A percentile compares a stretch with the other conserved stretches of the same genome.
phyloP scores from a whole-genome alignment of 2,329 filamentous ascomycete species.

The Xylariales sp. region DNA sequence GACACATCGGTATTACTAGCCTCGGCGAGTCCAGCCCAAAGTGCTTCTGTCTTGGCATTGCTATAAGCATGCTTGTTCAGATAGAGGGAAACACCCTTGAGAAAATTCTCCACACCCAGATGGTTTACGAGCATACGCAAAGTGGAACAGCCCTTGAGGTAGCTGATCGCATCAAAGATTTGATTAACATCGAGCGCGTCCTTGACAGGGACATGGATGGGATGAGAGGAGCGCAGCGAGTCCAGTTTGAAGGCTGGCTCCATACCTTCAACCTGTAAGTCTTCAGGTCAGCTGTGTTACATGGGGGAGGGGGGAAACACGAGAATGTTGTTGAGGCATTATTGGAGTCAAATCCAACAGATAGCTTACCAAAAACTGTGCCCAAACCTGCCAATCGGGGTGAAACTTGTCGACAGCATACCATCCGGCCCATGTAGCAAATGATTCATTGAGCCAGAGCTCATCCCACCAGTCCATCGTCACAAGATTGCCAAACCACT shows the following conservation, averaged over 20 bases:
- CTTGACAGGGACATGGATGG: slow-evolving; percentile 91
- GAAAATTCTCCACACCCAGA: slow-evolving; percentile 81
- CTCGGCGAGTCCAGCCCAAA: slow-evolving; percentile 85
- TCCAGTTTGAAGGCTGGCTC: slow-evolving; percentile 89
- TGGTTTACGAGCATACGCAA: slow-evolving; percentile 95
- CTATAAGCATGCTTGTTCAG: slow-evolving; percentile 84
- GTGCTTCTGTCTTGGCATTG: slow-evolving; percentile 84
- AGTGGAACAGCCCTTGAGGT: slow-evolving; percentile 92
- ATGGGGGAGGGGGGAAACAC: too few relatives aligned
- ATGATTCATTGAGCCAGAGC: slow-evolving; percentile 92
- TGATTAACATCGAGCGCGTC: slow-evolving; percentile 96
- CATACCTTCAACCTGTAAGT: slow-evolving; percentile 91
- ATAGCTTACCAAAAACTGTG: slow-evolving; percentile 94
- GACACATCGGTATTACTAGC: slow-evolving; percentile 85
- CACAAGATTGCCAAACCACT: slow-evolving; percentile 94
- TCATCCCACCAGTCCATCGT: slow-evolving; percentile 98
- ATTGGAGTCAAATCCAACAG: too few relatives aligned
- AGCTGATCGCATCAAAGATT: slow-evolving; percentile 96
- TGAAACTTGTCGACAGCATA: slow-evolving; percentile 85
- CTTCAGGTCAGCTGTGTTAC: too few relatives aligned
- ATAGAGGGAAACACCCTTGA: slow-evolving; percentile 86
- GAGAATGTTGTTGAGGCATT: too few relatives aligned
- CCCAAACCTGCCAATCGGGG: slow-evolving; percentile 97
- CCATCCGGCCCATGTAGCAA: slow-evolving; percentile 98
- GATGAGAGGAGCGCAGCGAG: slow-evolving; percentile 84